A percentile compares a stretch with the other conserved stretches of the same genome.
Evolutionary conservation across 371 early-diverging fungal genomes (phyloP).

Genomic region (Umbelopsis sp.): DNA sequence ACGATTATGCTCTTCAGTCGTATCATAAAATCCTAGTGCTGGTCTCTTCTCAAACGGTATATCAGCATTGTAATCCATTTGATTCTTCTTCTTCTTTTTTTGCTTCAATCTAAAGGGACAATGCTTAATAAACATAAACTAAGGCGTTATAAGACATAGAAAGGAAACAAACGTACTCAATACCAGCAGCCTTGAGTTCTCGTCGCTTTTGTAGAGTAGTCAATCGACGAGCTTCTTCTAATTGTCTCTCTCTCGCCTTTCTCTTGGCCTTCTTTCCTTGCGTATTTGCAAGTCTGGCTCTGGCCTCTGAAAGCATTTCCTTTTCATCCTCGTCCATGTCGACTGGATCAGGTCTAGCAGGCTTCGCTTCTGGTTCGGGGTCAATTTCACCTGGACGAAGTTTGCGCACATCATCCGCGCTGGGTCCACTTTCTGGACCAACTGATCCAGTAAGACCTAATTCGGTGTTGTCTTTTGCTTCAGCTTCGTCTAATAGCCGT

Average conservation of each 20-base stretch:
- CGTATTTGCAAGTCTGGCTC: slow-evolving; percentile 97
- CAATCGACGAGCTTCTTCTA: slow-evolving; percentile 93
- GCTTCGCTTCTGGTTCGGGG: slow-evolving; percentile 95
- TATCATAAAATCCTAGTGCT: slow-evolving; percentile 91
- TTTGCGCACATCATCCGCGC: slow-evolving; percentile 77
- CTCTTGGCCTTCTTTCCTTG: slow-evolving; percentile 99
- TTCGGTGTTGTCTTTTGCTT: slow-evolving; percentile 67
- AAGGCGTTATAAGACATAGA: background rate
- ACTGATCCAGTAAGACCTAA: slow-evolving; percentile 68
- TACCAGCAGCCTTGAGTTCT: slow-evolving; percentile 96
- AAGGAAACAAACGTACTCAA: slow-evolving; percentile 59
- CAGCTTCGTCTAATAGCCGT: slow-evolving; percentile 93
- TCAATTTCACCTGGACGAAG: slow-evolving; percentile 96
- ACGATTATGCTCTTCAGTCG: slow-evolving; percentile 80
- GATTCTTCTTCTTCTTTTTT: slow-evolving; percentile 67
- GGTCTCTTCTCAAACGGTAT: slow-evolving; percentile 92
- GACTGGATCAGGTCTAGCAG: slow-evolving; percentile 97
- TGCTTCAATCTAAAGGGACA: slow-evolving; percentile 30
- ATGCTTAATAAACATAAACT: slow-evolving; percentile 19
- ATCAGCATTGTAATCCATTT: slow-evolving; percentile 95
- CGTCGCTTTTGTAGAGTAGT: slow-evolving; percentile 91
- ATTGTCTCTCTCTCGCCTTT: slow-evolving; percentile 96
- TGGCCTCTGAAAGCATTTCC: slow-evolving; percentile 98
- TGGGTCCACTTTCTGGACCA: slow-evolving; percentile 76
- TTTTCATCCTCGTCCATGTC: slow-evolving; percentile 99